Evolutionary conservation across 805 yeast species (phyloP), one percentile per base, ranked within the genome.

Genomic region (Yarrowia sp.): DNA sequence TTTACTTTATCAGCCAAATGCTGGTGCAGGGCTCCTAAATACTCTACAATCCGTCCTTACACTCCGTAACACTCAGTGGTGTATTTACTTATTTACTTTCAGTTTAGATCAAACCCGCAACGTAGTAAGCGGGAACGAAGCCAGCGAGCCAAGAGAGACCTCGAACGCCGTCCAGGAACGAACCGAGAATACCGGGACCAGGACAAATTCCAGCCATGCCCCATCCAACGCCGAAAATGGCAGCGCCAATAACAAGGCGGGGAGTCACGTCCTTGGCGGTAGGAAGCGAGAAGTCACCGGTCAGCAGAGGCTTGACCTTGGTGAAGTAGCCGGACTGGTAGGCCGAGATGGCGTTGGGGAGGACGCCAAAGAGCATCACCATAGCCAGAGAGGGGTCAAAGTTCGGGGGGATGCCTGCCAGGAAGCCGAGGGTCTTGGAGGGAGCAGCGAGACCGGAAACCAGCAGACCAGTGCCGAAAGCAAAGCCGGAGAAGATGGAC

Each of bases 171-270:
- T 38, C 42, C 1, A 38, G 25, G 25, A 38, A 38, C 16, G 42
- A 38, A 2, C 42, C 42, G 4, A 38, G 42, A 14, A 38, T 38
- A 6, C 42, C 42, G 16, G 42, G 42, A 2, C 42, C 42, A 16
- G 42, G 42, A 38, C 42, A 38, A 21, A 38, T 38, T 2, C 42
- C 42, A 0, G 42, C 42, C 25, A 38, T 38, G 25, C 42, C 42
- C 42, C 42, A 38, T 38, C 42, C 42, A 25, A 38, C 42, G 5
- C 42, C 42, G 42, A 38, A 38, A 21, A 38, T 38, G 42, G 42
- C 42, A 5, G 42, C 42, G 12, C 42, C 42, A 14, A 38, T 13
- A 16, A 38, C 42, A n/a, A 38, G 27, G 6, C 25, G 16, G 6
- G 42, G 42, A 13, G 42, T 38, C 25, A 38, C 42, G 25, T 38